Evolutionary conservation across 2,329 filamentous ascomycete genomes (phyloP).

Genomic region (Kalaharituber pfeilii): DNA sequence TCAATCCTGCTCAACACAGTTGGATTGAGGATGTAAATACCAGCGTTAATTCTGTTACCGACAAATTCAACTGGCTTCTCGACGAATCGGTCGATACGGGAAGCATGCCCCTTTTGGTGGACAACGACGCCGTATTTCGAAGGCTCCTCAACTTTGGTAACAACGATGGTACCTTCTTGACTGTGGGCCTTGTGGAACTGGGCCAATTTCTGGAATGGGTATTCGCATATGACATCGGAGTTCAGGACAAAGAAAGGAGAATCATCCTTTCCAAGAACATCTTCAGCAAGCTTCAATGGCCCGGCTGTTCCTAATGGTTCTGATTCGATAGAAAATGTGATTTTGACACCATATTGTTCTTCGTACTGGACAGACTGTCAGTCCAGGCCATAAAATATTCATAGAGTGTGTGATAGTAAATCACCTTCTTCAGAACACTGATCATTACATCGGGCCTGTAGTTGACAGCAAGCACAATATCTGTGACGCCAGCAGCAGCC

Average conservation of each 20-base stretch:
- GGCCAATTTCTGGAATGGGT: slow-evolving; percentile 77
- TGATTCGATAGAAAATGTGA: slow-evolving; percentile 90
- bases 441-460: slow-evolving; percentile 98
- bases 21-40: slow-evolving; percentile 95
- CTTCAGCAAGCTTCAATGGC: slow-evolving; percentile 85
- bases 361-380: slow-evolving; percentile 44
- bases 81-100: slow-evolving; percentile 93
- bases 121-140: slow-evolving; percentile 98
- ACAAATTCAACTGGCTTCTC: slow-evolving; percentile 99
- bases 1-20: slow-evolving; percentile 82
- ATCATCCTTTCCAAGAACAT: slow-evolving; percentile 82
- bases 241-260: slow-evolving; percentile 95
- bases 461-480: slow-evolving; percentile 96
- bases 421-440: slow-evolving; percentile 70
- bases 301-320: slow-evolving; percentile 92
- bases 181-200: slow-evolving; percentile 87
- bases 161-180: slow-evolving; percentile 90
- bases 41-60: slow-evolving; percentile 95
- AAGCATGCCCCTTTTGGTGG: slow-evolving; percentile 80
- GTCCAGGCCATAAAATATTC: background rate
- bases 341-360: slow-evolving; percentile 79
- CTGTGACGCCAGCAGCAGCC: slow-evolving; percentile 81
- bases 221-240: slow-evolving; percentile 96
- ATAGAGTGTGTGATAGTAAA: slow-evolving; percentile 22
- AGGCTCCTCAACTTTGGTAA: slow-evolving; percentile 97